A percentile compares a stretch with the other conserved stretches of the same genome.
phyloP scores from a whole-genome alignment of 192 early-diverging fungal species.

The Coemansia sp. region DNA sequence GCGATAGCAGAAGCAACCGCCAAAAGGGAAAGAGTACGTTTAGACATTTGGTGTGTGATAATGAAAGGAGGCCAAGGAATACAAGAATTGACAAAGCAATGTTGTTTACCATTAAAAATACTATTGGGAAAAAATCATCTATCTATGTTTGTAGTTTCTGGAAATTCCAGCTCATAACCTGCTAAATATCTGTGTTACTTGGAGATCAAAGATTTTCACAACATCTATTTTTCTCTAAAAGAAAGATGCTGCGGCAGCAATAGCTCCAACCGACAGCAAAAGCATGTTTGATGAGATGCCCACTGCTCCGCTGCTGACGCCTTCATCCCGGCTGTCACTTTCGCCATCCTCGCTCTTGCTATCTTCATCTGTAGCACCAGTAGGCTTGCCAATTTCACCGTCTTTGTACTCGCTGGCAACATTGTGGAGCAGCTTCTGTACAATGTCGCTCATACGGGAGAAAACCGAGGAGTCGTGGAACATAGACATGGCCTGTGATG shows the following conservation, averaged over 20 bases:
- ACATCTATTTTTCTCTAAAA: too few relatives aligned
- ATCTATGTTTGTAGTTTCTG: too few relatives aligned
- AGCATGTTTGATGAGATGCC: background rate
- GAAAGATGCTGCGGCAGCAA: background rate
- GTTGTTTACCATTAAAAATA: too few relatives aligned
- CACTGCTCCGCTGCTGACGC: background rate
- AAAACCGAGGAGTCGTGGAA: slow-evolving; percentile 9
- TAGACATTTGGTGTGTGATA: too few relatives aligned
- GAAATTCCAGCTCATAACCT: too few relatives aligned
- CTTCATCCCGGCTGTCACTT: background rate
- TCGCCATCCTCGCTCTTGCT: background rate
- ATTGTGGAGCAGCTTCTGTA: background rate
- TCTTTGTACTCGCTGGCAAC: slow-evolving; percentile 1
- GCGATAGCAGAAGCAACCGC: background rate
- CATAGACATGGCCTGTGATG: slow-evolving; percentile 6
- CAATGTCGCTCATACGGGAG: slow-evolving; percentile 3
- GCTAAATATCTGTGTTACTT: too few relatives aligned
- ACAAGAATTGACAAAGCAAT: too few relatives aligned
- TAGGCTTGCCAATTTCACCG: slow-evolving; percentile 10
- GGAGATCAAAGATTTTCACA: too few relatives aligned
- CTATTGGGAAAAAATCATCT: too few relatives aligned
- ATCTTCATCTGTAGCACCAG: slow-evolving; percentile 1
- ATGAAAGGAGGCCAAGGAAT: too few relatives aligned
- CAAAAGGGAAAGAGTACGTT: background rate
- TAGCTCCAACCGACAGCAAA: background rate